Percentiles rank a stretch among this genome's conserved stretches.
Evolutionary conservation across 2,329 filamentous ascomycete species (phyloP).

Genomic region (Talaromyces sp.): DNA sequence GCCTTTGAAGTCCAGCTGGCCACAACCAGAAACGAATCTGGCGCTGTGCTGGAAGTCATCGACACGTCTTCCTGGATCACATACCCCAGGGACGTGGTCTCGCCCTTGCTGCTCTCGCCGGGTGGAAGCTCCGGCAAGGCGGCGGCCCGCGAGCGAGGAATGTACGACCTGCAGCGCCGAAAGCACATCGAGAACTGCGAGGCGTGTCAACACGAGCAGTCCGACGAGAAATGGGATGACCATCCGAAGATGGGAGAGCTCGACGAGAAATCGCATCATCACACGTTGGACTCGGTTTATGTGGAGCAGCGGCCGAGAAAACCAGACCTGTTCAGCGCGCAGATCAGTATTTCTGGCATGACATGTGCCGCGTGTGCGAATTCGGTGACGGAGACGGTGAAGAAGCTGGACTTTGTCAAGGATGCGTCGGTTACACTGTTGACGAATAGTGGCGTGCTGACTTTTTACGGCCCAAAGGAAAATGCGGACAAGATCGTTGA

Average conservation of each 20-base stretch:
- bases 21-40: conserved; percentile 33
- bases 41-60: conserved; percentile 27
- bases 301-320: conserved; percentile 9
- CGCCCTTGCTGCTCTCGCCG: conserved; percentile 1
- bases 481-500: conserved; percentile 41
- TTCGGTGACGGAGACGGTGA: conserved; percentile 53
- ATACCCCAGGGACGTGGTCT: conserved; percentile 2
- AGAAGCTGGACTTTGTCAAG: conserved; percentile 52
- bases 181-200: conserved; percentile 49
- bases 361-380: conserved; percentile 64
- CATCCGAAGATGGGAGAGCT: conserved; percentile 1
- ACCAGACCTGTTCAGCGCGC: conserved; percentile 17
- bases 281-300: conserved; percentile 4
- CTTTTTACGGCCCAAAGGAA: conserved; percentile 44
- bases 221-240: conserved; percentile 7
- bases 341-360: conserved; percentile 60
- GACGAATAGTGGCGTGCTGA: conserved; percentile 58
- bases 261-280: background rate
- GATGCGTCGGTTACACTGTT: conserved; percentile 58
- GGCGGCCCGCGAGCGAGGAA: background rate
- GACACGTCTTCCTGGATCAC: conserved; percentile 23
- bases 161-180: conserved; percentile 16
- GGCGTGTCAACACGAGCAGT: conserved; percentile 42
- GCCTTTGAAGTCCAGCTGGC: conserved; percentile 46
- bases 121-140: background rate